Base-by-base conservation (phyloP, 352 stramenopile genomes). In the Phytophthora macrochlamydospora region DNA sequence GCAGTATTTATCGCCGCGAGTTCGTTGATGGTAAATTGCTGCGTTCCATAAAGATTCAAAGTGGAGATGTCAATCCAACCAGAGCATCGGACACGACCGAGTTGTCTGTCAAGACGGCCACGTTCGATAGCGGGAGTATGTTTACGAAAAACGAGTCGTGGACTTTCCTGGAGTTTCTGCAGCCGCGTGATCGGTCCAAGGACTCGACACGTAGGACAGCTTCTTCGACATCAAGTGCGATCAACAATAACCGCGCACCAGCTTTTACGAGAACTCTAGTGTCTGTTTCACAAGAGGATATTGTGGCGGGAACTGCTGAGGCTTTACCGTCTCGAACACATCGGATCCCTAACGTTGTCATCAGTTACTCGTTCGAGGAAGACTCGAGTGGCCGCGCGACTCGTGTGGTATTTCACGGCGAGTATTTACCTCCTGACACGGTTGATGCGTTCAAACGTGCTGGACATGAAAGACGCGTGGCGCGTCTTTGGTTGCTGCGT, bases 361-460 rank as follows among this genome's bases (percentile, higher is more conserved):
- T 77, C 38, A 80, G 76, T 37, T 85, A 80, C 18, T 71, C 51
- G 9, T 83, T 83, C 29, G 73, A 84, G 37, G 70, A 83, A 64
- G 76, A 78, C 30, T 35, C 52, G 18, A 71, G 51, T 9, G 65
- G 74, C 0, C 53, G 65, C 4, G 62, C 60, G 14, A 79, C 79
- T 40, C 73, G 76, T 29, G 69, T 85, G 35, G 38, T 75, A 38
- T 85, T 85, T 57, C 66, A 79, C 11, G 79, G 61, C 3, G 79
- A 85, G 30, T 77, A 79, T 51, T 58, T 71, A 49, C 68, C 56
- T 13, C 70, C 56, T 7, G 62, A 71, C 32, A 42, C 28, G n/a
- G 51, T 51, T 33, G 65, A 75, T 5, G 65, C 56, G 5, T 69
- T 69, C 30, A 75, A 74, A 12, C 66, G 60, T 33, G 57, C 57